A percentile compares a stretch with the other conserved stretches of the same genome.
Evolutionary conservation across 768 basidiomycete genomes (phyloP).

Genomic region (Pluteus cervinus): DNA sequence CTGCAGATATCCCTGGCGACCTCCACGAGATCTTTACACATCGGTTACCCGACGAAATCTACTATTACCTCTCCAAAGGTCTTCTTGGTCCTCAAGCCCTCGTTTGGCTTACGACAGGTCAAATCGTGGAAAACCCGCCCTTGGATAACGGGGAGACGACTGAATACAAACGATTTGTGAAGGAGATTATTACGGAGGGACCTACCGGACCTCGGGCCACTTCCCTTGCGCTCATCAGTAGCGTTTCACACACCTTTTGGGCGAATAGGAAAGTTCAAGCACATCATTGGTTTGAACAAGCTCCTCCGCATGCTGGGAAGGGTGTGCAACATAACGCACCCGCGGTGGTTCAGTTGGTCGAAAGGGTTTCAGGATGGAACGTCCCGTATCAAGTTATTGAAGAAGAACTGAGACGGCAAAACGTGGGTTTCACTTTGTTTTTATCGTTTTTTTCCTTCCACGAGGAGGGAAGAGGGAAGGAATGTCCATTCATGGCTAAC

Average conservation of each 20-base stretch:
- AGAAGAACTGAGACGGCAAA: conserved; percentile 92
- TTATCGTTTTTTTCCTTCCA: conserved; percentile 8
- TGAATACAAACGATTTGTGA: conserved; percentile 91
- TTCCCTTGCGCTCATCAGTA: conserved; percentile 80
- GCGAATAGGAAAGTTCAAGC: conserved; percentile 65
- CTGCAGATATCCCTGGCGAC: conserved; percentile 85
- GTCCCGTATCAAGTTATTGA: conserved; percentile 82
- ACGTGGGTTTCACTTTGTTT: conserved; percentile 52
- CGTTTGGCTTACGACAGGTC: conserved; percentile 90
- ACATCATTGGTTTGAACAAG: conserved; percentile 70
- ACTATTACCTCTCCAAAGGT: conserved; percentile 93
- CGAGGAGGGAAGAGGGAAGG: too few relatives aligned
- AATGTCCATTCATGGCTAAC: conserved; percentile 18
- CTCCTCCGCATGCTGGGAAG: conserved; percentile 47
- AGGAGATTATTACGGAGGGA: conserved; percentile 94
- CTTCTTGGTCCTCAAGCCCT: conserved; percentile 84
- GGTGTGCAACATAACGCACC: conserved; percentile 64
- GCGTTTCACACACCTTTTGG: conserved; percentile 80
- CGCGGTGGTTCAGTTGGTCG: conserved; percentile 81
- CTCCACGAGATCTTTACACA: conserved; percentile 93
- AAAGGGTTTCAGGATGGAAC: conserved; percentile 86
- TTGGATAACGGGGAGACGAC: conserved; percentile 93
- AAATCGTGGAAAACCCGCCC: conserved; percentile 80
- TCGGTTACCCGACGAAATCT: conserved; percentile 92
- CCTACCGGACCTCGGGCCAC: conserved; percentile 91